Conservation (phyloP, 2,329 filamentous ascomycete genomes). For the Botrytis elliptica region DNA sequence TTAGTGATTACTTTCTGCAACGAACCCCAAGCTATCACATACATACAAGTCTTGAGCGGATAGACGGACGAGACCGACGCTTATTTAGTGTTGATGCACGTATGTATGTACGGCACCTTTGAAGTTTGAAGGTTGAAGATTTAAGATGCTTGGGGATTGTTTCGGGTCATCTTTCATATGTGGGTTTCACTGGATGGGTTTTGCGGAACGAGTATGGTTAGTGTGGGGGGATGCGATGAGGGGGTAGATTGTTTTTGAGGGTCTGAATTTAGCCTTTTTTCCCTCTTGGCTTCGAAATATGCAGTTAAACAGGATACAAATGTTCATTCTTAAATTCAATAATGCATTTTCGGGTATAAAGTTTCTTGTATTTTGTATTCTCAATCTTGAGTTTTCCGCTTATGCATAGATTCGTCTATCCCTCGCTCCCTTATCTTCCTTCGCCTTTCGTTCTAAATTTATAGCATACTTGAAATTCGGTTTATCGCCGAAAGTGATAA, state of each 20-base stretch:
- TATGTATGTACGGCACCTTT: conserved; percentile 9
- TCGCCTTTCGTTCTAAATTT: background rate
- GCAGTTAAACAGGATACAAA: background rate
- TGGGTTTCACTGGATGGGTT: background rate
- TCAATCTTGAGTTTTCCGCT: background rate
- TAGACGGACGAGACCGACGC: background rate
- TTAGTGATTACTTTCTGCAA: background rate
- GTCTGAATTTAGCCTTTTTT: background rate
- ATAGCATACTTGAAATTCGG: background rate
- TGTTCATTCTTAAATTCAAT: background rate
- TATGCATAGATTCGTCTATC: background rate
- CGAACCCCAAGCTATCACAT: background rate
- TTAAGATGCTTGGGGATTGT: background rate
- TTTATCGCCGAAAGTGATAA: background rate
- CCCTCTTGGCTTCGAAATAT: background rate
- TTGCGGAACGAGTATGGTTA: background rate
- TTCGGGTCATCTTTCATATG: background rate
- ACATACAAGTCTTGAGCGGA: background rate
- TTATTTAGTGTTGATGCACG: conserved; percentile 6
- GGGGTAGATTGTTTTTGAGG: background rate
- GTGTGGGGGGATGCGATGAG: background rate
- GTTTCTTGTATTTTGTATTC: background rate
- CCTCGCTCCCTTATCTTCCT: background rate
- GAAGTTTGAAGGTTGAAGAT: background rate
- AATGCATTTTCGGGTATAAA: background rate